Percentiles rank a stretch among this genome's conserved stretches.
Evolutionary conservation across 2,329 filamentous ascomycete genomes (phyloP).

Genomic region (Gnomoniopsis smithogilvyi): DNA sequence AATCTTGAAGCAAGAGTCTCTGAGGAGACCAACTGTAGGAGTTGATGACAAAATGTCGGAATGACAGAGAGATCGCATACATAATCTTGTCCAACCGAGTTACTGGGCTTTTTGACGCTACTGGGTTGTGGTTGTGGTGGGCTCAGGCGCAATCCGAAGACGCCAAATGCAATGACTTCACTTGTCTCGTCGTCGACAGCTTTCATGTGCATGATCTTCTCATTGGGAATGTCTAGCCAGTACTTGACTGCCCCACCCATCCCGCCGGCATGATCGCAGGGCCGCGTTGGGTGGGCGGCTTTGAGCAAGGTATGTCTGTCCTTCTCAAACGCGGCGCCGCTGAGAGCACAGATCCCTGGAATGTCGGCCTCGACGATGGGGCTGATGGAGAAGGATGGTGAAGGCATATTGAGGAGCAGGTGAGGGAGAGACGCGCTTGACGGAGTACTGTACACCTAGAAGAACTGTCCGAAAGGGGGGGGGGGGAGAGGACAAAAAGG

Average conservation of each 20-base stretch:
- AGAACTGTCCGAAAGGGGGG: neutral
- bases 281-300: conserved; percentile 25
- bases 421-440: neutral
- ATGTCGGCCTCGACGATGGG: conserved; percentile 24
- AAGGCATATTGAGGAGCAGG: neutral
- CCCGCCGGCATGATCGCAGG: conserved; percentile 26
- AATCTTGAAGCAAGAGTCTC: no score
- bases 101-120: neutral
- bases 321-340: conserved; percentile 29
- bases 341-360: conserved; percentile 27
- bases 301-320: conserved; percentile 33
- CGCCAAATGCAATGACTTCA: conserved; percentile 29
- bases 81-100: neutral
- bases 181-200: conserved; percentile 28
- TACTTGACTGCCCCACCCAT: conserved; percentile 20
- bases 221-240: conserved; percentile 20
- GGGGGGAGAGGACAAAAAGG: neutral
- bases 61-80: no score
- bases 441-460: neutral
- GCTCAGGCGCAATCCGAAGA: conserved; percentile 30
- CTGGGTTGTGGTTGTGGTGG: conserved; percentile 15
- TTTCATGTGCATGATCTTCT: conserved; percentile 28
- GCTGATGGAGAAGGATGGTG: conserved; percentile 3
- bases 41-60: no score
- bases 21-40: no score